Evolutionary conservation across 2,329 filamentous ascomycete genomes (phyloP).

Genomic region (Diaporthe sp.): DNA sequence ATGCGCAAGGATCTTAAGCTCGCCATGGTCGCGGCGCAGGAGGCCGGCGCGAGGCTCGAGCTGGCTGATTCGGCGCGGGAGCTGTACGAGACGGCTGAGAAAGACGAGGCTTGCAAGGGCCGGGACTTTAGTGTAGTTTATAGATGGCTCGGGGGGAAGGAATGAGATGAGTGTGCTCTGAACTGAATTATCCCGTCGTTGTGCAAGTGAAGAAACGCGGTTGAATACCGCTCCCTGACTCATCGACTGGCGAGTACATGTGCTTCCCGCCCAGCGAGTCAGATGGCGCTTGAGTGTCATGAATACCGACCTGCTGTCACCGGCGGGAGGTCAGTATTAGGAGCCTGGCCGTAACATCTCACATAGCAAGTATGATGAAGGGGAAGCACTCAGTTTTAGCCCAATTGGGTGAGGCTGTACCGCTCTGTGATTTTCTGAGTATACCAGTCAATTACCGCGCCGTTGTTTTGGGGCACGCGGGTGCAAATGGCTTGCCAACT

Average conservation of each 20-base stretch:
- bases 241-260: background rate
- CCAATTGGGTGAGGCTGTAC: background rate
- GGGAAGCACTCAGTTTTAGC: background rate
- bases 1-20: slow-evolving; percentile 87
- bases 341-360: background rate
- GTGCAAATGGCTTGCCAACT: background rate
- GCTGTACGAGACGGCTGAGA: slow-evolving; percentile 78
- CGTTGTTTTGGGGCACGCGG: background rate
- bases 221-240: background rate
- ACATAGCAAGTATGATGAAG: background rate
- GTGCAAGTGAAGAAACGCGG: background rate
- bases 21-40: slow-evolving; percentile 78
- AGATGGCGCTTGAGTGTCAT: background rate
- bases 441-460: background rate
- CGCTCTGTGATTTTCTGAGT: too few relatives aligned
- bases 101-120: slow-evolving; percentile 72
- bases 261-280: background rate
- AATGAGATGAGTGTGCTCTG: slow-evolving; percentile 46
- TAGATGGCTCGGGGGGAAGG: slow-evolving; percentile 74
- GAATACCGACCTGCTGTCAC: background rate
- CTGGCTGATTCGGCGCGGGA: slow-evolving; percentile 73
- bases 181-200: background rate
- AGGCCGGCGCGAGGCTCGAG: slow-evolving; percentile 76
- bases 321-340: background rate
- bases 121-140: slow-evolving; percentile 89